Base-by-base conservation (phyloP, 2,329 filamentous ascomycete genomes). In the Xylaria digitata region DNA sequence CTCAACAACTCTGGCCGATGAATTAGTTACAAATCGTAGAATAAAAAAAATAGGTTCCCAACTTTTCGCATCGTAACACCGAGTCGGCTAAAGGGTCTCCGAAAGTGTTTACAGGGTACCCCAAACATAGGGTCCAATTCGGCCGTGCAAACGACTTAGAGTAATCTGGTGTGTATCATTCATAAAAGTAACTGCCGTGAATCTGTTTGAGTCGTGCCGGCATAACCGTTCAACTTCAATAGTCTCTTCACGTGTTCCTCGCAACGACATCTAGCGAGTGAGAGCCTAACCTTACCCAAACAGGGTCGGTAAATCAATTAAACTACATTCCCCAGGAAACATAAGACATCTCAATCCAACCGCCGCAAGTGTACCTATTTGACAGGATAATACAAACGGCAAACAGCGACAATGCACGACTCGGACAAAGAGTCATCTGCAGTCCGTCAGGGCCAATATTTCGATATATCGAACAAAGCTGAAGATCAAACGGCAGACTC, bases 361-460 rank as follows among this genome's bases (percentile, higher is more conserved):
- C 30, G 9, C 1, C 37, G 7, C 6, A 57, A 43, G 56, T 40
- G 15, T 52, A 7, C 19, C 13, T 17, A 19, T 57, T 53, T 30
- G 19, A 17, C 4, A 48, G 8, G 13, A 37, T 42, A 40, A 17
- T 15, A 21, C n/a, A 2, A 17, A 15, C 42, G 34, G 30, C 61
- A 50, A 49, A 11, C 17, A 26, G 15, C 52, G 6, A 61, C 34
- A 54, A 73, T 71, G 67, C 66, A 66, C 17, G 65, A 46, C 48
- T 75, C 72, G 57, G 70, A 75, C 19, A 72, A 71, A 2, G 72
- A 62, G 32, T 68, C 73, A 3, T 72, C 70, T 19, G 72, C 71
- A 23, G 65, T 70, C 68, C 61, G 61, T 19, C 67, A 61, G 48
- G 69, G 66, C 23, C 57, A 61, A 3, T 17, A 62, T 9, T 70